Evolutionary conservation across 2,329 filamentous ascomycete genomes (phyloP).

Genomic region (Penicillium decumbens): DNA sequence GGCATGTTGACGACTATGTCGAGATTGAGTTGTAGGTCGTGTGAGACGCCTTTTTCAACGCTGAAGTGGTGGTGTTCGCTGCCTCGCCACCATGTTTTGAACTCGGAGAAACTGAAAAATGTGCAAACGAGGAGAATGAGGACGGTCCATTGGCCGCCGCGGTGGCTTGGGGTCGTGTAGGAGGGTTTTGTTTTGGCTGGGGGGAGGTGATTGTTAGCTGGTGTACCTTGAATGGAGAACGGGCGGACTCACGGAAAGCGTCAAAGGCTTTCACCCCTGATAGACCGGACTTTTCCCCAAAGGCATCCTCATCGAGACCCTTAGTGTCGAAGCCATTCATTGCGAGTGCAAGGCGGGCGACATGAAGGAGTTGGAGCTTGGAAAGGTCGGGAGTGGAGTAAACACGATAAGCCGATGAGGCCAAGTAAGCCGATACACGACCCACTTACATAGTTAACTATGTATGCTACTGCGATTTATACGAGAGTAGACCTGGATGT

Average conservation of each 20-base stretch:
- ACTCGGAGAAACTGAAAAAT: conserved; percentile 71
- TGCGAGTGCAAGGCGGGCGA: conserved; percentile 23
- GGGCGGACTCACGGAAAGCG: conserved; percentile 73
- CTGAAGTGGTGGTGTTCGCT: conserved; percentile 82
- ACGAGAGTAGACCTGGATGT: no score
- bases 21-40: conserved; percentile 87
- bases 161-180: conserved; percentile 77
- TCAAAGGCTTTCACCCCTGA: conserved; percentile 76
- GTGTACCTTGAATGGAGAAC: not conserved
- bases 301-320: conserved; percentile 70
- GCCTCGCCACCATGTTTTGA: conserved; percentile 77
- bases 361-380: conserved; percentile 25
- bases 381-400: conserved; percentile 14
- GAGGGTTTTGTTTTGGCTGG: conserved; percentile 92
- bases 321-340: conserved; percentile 78
- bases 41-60: conserved; percentile 86
- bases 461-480: not conserved
- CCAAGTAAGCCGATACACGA: conserved; percentile 24
- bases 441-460: conserved; percentile 2
- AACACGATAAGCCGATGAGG: conserved; percentile 27
- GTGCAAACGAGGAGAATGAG: conserved; percentile 70
- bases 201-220: not conserved
- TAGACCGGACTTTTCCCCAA: conserved; percentile 64
- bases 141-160: conserved; percentile 91
- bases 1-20: conserved; percentile 89